Conservation (phyloP, 352 stramenopile species). For the Phytophthora pini region DNA sequence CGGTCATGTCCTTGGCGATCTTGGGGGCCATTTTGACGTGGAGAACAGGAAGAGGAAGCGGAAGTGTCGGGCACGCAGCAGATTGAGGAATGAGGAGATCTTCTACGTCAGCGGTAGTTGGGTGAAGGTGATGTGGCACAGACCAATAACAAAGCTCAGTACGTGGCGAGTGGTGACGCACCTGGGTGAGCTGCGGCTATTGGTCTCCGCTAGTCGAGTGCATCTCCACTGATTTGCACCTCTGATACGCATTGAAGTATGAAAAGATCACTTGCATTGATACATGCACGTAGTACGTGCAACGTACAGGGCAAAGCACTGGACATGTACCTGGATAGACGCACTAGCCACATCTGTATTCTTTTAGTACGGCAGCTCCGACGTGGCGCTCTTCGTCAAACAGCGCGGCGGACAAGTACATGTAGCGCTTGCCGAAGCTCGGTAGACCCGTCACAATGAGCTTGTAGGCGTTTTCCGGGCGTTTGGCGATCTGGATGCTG, state of each 20-base stretch:
- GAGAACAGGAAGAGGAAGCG: background rate
- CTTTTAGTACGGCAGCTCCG: constrained; percentile 53
- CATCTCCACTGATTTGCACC: constrained; percentile 1
- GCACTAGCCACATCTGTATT: background rate
- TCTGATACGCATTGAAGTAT: background rate
- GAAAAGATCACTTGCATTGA: constrained; percentile 1
- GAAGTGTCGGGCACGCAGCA: constrained; percentile 7
- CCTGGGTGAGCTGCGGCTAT: too few relatives aligned
- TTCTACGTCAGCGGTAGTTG: background rate
- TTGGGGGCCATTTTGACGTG: constrained; percentile 36
- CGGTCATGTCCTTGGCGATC: constrained; percentile 95
- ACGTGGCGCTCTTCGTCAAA: too few relatives aligned
- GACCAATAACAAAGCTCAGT: background rate
- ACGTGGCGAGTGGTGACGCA: background rate
- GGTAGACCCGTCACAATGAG: constrained; percentile 87
- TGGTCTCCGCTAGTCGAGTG: background rate
- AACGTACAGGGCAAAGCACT: too few relatives aligned
- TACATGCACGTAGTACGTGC: background rate
- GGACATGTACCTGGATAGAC: background rate
- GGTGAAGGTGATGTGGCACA: background rate
- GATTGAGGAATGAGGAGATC: constrained; percentile 28
- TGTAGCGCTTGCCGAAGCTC: constrained; percentile 58
- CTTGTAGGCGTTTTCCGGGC: constrained; percentile 83
- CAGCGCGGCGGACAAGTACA: too few relatives aligned
- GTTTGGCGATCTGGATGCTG: too few relatives aligned